Evolutionary conservation across 768 basidiomycete species (phyloP).

Genomic region (Lanmaoa pseudosensibilis): DNA sequence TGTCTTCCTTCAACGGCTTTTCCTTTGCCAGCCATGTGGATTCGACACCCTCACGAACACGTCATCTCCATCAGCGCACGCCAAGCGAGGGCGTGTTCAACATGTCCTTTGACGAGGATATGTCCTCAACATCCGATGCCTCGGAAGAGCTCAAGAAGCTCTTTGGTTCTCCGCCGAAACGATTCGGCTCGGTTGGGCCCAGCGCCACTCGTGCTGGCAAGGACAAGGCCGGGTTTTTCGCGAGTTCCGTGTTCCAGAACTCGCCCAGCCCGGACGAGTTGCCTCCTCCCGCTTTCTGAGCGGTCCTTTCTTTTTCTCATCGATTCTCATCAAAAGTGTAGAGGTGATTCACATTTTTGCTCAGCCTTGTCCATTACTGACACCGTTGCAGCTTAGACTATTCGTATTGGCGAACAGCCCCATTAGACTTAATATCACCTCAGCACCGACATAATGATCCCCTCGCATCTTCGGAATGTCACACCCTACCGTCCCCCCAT

Average conservation of each 20-base stretch:
- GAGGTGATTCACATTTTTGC: constrained; percentile 33
- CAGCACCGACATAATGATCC: constrained; percentile 30
- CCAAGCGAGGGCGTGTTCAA: constrained; percentile 76
- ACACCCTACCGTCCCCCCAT: constrained; percentile 23
- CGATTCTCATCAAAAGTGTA: constrained; percentile 36
- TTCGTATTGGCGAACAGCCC: constrained; percentile 38
- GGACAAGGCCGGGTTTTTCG: constrained; percentile 58
- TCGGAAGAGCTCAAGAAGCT: constrained; percentile 40
- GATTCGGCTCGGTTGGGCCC: constrained; percentile 30
- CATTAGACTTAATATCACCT: constrained; percentile 38
- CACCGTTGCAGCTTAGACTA: constrained; percentile 34
- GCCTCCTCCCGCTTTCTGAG: constrained; percentile 61
- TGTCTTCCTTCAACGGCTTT: constrained; percentile 39
- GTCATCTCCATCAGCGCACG: constrained; percentile 51
- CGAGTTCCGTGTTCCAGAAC: constrained; percentile 84
- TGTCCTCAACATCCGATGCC: constrained; percentile 41
- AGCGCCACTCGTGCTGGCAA: constrained; percentile 26
- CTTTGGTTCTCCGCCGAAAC: constrained; percentile 33
- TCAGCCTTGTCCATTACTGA: not conserved
- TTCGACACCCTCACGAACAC: constrained; percentile 38
- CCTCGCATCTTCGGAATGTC: constrained; percentile 25
- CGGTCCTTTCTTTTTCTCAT: constrained; percentile 37
- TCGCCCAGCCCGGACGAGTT: constrained; percentile 82
- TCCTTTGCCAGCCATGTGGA: constrained; percentile 38
- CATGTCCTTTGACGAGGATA: constrained; percentile 73